Conservation (phyloP, 2,329 filamentous ascomycete species). For the Didymella exigua region DNA sequence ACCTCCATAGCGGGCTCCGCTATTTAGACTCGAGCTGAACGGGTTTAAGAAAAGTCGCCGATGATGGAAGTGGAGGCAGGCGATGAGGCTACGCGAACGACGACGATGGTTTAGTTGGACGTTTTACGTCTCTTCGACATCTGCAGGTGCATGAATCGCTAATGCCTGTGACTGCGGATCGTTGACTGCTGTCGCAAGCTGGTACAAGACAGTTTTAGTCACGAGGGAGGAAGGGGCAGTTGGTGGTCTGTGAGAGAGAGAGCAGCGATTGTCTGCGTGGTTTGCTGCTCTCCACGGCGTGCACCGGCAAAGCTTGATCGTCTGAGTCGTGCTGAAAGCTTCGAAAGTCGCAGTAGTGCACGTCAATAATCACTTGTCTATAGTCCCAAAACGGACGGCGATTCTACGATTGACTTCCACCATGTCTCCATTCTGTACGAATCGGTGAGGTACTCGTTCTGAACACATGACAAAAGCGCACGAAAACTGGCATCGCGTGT, state of each 20-base stretch:
- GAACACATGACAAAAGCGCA: background rate
- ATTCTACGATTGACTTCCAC: constrained; percentile 6
- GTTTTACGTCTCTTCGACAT: constrained; percentile 1
- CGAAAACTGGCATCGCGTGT: background rate
- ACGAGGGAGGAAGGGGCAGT: background rate
- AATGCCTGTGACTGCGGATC: constrained; percentile 2
- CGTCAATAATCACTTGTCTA: background rate
- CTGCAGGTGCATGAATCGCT: background rate
- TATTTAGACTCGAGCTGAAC: constrained; percentile 1
- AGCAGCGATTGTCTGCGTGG: background rate
- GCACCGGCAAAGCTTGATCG: constrained; percentile 5
- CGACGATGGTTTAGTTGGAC: background rate
- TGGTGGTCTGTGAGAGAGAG: background rate
- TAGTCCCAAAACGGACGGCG: background rate
- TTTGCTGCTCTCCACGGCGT: constrained; percentile 4
- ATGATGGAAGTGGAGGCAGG: background rate
- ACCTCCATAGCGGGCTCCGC: background rate
- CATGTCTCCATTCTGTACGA: background rate
- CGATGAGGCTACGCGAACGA: background rate
- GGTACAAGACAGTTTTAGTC: background rate
- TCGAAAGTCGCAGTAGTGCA: constrained; percentile 3
- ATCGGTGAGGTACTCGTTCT: background rate
- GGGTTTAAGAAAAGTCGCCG: background rate
- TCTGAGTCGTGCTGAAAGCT: constrained; percentile 9
- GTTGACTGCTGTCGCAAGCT: background rate